phyloP scores from a whole-genome alignment of 306 rosid genomes.

The Echinosophora koreensis region DNA sequence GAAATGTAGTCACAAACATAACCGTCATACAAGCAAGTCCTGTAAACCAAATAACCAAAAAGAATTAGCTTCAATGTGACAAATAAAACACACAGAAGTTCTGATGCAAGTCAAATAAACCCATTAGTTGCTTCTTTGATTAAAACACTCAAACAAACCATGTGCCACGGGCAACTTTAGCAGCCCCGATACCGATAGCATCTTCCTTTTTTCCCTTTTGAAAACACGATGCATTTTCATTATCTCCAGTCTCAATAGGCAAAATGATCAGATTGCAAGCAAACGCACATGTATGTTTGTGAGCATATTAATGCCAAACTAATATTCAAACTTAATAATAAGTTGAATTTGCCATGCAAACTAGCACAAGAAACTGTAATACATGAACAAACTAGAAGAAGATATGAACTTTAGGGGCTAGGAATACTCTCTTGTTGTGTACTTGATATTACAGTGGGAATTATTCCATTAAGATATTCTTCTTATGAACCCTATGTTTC shows the following conservation, averaged over 20 bases:
- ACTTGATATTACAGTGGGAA: too few relatives aligned
- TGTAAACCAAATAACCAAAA: conserved; percentile 54
- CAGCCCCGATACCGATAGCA: not conserved
- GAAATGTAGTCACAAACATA: conserved; percentile 82
- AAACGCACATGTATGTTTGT: not conserved
- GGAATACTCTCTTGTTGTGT: too few relatives aligned
- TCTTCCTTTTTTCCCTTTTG: not conserved
- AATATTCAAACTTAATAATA: not conserved
- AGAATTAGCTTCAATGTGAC: conserved; percentile 27
- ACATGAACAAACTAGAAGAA: too few relatives aligned
- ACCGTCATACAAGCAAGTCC: conserved; percentile 89
- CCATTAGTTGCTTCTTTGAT: conserved; percentile 1
- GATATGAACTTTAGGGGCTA: too few relatives aligned
- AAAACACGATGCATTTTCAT: not conserved
- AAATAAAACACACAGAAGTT: conserved; percentile 12
- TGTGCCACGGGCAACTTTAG: not conserved
- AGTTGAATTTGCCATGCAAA: too few relatives aligned
- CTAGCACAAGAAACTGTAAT: too few relatives aligned
- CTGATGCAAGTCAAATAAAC: conserved; percentile 7
- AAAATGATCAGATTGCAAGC: not conserved
- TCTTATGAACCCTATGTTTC: too few relatives aligned
- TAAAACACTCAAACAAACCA: not conserved
- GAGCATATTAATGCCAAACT: conserved; percentile 1
- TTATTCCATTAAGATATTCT: too few relatives aligned
- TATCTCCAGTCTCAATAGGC: not conserved